phyloP scores from a whole-genome alignment of 331 rosid species.

The Telfairia occidentalis region DNA sequence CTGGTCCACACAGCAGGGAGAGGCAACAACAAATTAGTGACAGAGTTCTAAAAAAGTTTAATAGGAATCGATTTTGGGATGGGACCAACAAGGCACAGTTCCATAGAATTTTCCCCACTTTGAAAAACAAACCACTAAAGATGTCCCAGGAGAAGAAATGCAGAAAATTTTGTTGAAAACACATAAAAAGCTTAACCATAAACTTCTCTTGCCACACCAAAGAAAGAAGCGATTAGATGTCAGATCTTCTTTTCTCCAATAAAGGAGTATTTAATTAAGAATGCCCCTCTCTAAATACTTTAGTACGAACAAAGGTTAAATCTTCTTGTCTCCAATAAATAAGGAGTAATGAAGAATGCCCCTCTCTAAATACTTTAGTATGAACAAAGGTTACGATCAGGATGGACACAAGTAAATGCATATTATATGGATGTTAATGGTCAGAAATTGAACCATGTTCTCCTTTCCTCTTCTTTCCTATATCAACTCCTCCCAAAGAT shows the following conservation, averaged over 20 bases:
- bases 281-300: not conserved
- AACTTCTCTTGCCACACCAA: not conserved
- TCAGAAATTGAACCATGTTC: not conserved
- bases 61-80: not conserved
- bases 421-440: not conserved
- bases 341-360: no score
- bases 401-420: not conserved
- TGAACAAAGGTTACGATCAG: not conserved
- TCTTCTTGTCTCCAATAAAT: no score
- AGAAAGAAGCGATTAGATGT: not conserved
- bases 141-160: not conserved
- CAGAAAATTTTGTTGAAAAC: not conserved
- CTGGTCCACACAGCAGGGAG: slow-evolving; percentile 31
- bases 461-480: not conserved
- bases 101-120: not conserved
- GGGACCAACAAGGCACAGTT: not conserved
- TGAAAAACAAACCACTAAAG: not conserved
- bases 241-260: not conserved
- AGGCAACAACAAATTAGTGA: not conserved
- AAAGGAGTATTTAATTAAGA: not conserved
- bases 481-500: not conserved
- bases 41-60: not conserved
- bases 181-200: not conserved
- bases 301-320: not conserved
- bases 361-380: not conserved